phyloP scores from a whole-genome alignment of 768 basidiomycete species.

The Porphyrellus cyaneotinctus region DNA sequence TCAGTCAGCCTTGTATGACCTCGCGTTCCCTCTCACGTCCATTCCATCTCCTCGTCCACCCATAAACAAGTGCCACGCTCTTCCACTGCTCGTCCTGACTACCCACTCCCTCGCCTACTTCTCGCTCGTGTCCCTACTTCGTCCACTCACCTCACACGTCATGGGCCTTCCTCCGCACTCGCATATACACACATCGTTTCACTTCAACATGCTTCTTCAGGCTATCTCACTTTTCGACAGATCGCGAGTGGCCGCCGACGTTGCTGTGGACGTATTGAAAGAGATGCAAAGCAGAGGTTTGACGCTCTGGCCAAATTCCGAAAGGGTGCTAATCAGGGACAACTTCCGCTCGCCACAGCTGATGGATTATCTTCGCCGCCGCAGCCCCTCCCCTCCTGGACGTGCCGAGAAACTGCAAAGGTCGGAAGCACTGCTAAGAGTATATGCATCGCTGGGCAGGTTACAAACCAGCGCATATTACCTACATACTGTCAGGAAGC shows the following conservation, averaged over 20 bases:
- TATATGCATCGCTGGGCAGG: conserved; percentile 17
- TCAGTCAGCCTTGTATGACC: conserved; percentile 37
- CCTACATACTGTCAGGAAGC: conserved; percentile 35
- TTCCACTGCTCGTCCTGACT: conserved; percentile 21
- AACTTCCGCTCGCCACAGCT: conserved; percentile 50
- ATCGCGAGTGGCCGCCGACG: conserved; percentile 37
- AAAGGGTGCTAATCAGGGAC: conserved; percentile 44
- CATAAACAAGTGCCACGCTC: neutral
- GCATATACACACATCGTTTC: conserved; percentile 21
- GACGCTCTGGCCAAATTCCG: conserved; percentile 39
- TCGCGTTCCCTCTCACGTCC: conserved; percentile 41
- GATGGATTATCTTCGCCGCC: conserved; percentile 40
- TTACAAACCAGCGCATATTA: conserved; percentile 42
- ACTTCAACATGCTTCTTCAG: conserved; percentile 53
- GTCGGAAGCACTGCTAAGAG: conserved; percentile 22
- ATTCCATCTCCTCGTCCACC: conserved; percentile 23
- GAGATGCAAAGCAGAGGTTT: conserved; percentile 47
- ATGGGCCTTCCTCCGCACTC: conserved; percentile 27
- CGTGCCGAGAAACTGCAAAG: neutral
- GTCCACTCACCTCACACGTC: conserved; percentile 41
- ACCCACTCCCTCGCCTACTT: conserved; percentile 48
- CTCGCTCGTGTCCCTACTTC: conserved; percentile 45
- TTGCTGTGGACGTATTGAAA: conserved; percentile 39
- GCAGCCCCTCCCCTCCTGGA: neutral
- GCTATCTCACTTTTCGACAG: conserved; percentile 44